Evolutionary conservation across 2,329 filamentous ascomycete species (phyloP).

Genomic region (Trichothecium sympodiale): DNA sequence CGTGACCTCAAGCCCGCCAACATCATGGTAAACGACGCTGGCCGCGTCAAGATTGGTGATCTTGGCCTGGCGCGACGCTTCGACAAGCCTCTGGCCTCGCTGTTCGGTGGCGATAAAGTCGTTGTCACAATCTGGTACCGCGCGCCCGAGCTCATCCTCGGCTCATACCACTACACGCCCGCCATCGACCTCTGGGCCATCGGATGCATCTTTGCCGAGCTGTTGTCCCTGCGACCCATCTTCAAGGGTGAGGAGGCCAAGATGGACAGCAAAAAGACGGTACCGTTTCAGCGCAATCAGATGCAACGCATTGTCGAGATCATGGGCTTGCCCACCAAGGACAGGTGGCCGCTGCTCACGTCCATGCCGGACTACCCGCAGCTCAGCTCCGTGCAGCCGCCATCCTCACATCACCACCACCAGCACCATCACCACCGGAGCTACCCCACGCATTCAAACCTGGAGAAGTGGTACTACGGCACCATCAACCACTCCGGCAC

Average conservation of each 20-base stretch:
- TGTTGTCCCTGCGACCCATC: slow-evolving; percentile 81
- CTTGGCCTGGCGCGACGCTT: slow-evolving; percentile 85
- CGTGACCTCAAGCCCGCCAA: slow-evolving; percentile 96
- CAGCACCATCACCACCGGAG: slow-evolving; percentile 28
- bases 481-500: slow-evolving; percentile 50
- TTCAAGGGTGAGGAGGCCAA: slow-evolving; percentile 99
- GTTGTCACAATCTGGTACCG: slow-evolving; percentile 99
- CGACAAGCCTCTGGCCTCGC: slow-evolving; percentile 81
- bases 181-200: slow-evolving; percentile 97
- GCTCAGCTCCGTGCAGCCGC: slow-evolving; percentile 44
- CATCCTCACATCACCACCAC: slow-evolving; percentile 31
- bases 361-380: slow-evolving; percentile 82
- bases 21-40: slow-evolving; percentile 90
- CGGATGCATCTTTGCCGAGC: slow-evolving; percentile 93
- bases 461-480: slow-evolving; percentile 74
- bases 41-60: slow-evolving; percentile 91
- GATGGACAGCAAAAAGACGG: slow-evolving; percentile 96
- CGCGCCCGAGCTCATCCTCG: slow-evolving; percentile 84
- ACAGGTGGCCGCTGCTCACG: slow-evolving; percentile 74
- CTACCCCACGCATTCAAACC: slow-evolving; percentile 28
- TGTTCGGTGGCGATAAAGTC: slow-evolving; percentile 93
- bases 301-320: slow-evolving; percentile 99
- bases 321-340: slow-evolving; percentile 79
- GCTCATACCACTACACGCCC: slow-evolving; percentile 90
- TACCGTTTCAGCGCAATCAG: slow-evolving; percentile 94